Conservation (phyloP, 192 early-diverging fungal species). For the Gonapodya sp. region DNA sequence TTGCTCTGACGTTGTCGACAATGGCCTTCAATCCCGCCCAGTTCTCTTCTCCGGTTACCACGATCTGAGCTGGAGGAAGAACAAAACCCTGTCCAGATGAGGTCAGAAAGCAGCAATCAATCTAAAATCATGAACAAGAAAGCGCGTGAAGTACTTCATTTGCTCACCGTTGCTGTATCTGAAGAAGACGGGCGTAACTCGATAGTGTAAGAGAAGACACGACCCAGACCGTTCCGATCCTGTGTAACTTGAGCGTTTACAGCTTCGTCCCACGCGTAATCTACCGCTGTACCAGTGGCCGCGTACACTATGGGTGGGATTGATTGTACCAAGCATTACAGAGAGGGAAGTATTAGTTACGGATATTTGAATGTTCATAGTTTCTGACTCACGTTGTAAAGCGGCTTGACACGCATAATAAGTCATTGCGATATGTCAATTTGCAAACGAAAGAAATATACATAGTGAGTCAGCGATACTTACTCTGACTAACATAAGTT, state of each 20-base stretch:
- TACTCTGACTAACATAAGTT: neutral
- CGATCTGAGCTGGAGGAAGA: too few relatives aligned
- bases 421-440: neutral
- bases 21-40: too few relatives aligned
- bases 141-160: too few relatives aligned
- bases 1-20: too few relatives aligned
- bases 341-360: neutral
- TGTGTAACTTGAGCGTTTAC: neutral
- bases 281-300: neutral
- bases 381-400: neutral
- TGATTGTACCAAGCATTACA: neutral
- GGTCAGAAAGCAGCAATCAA: too few relatives aligned
- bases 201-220: constrained; percentile 30
- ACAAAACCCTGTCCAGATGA: too few relatives aligned
- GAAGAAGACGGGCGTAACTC: constrained; percentile 35
- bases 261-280: neutral
- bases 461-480: neutral
- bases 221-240: constrained; percentile 13
- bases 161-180: neutral
- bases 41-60: too few relatives aligned
- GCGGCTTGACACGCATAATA: neutral
- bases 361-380: neutral
- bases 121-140: too few relatives aligned
- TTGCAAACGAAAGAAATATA: neutral
- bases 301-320: neutral